Conservation (phyloP, 2,329 filamentous ascomycete genomes). For the Fusarium tjaetaba region DNA sequence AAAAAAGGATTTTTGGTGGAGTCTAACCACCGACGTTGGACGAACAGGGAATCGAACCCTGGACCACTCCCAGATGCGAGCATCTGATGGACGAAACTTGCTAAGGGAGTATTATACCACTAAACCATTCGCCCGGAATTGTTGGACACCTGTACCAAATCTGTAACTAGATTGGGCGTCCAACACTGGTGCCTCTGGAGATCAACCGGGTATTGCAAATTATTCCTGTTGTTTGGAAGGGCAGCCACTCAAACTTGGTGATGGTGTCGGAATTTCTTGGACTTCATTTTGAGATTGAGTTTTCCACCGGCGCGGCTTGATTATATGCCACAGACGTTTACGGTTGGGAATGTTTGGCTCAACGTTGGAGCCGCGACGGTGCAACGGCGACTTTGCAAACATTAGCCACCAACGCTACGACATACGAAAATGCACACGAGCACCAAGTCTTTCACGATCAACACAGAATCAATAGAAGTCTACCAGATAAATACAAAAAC, state of each 20-base stretch:
- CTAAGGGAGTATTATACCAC: constrained; percentile 20
- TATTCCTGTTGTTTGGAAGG: rapidly evolving
- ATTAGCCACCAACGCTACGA: rapidly evolving
- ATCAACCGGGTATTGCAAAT: neutral
- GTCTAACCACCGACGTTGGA: neutral
- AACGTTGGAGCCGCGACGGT: neutral
- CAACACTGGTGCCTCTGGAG: rapidly evolving
- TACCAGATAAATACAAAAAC: neutral
- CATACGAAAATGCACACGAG: rapidly evolving
- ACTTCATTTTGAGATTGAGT: rapidly evolving
- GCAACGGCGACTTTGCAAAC: rapidly evolving
- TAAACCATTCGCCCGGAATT: constrained; percentile 14
- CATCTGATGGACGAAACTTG: constrained; percentile 4
- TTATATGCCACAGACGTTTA: rapidly evolving
- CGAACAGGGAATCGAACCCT: constrained; percentile 20
- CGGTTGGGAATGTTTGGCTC: rapidly evolving
- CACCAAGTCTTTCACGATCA: rapidly evolving
- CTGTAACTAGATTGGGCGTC: rapidly evolving
- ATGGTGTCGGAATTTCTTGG: rapidly evolving
- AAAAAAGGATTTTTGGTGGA: neutral
- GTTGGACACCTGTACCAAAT: rapidly evolving
- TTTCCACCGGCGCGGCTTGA: rapidly evolving
- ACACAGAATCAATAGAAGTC: rapidly evolving
- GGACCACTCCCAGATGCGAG: constrained; percentile 9
- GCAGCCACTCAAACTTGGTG: rapidly evolving